Percentiles rank a stretch among this genome's conserved stretches.
These are phyloP conservation scores for Xylaria sp. DNA, from an alignment of 2,329 filamentous ascomycete genomes.

Conservation along the genomic window DNA sequence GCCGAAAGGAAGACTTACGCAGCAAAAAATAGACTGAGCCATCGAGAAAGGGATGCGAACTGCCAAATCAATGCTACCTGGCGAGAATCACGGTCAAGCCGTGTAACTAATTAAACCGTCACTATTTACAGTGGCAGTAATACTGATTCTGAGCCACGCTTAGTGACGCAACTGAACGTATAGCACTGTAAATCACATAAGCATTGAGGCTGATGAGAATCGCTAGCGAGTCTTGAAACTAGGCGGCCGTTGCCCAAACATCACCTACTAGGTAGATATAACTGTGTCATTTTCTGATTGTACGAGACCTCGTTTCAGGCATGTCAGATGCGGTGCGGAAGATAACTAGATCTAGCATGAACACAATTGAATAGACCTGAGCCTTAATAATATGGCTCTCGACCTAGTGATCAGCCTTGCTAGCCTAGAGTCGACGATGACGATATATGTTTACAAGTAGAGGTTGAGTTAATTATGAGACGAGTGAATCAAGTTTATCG, in stretches of 20 bases:
- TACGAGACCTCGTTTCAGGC: conserved; percentile 6
- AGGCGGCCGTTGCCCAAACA: not conserved
- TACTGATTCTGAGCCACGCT: conserved; percentile 3
- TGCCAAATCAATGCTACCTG: conserved; percentile 5
- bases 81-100: conserved; percentile 33
- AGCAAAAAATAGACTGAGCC: conserved; percentile 1
- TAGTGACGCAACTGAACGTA: conserved; percentile 1
- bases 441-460: not conserved
- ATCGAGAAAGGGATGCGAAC: not conserved
- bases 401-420: conserved; percentile 5
- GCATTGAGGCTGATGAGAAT: conserved; percentile 19
- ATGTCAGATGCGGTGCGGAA: conserved; percentile 3
- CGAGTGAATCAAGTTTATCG: conserved; percentile 19
- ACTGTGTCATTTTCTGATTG: conserved; percentile 7
- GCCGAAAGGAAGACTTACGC: conserved; percentile 13
- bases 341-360: not conserved
- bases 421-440: not conserved
- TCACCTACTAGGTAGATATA: not conserved
- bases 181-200: not conserved
- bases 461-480: conserved; percentile 16
- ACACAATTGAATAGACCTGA: not conserved
- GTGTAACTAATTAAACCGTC: conserved; percentile 27
- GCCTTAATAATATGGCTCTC: conserved; percentile 2
- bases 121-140: conserved; percentile 3
- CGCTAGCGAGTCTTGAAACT: conserved; percentile 2